phyloP scores from a whole-genome alignment of 2,329 filamentous ascomycete species.

The Dactylellina haptotyla region DNA sequence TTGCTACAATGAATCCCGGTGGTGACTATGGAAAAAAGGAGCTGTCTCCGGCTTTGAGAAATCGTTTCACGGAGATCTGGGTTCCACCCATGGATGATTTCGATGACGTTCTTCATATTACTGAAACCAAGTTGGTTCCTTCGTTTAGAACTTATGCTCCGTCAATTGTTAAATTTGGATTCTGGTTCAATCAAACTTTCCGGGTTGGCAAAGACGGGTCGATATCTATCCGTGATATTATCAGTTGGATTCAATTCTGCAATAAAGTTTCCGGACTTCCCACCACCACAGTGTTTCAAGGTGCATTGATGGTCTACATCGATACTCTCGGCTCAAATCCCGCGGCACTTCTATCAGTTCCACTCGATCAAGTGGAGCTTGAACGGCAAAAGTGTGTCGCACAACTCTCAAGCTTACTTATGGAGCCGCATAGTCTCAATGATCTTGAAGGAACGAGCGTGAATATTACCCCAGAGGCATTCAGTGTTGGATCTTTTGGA shows the following conservation, averaged over 20 bases:
- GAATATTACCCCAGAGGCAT: slow-evolving; percentile 9
- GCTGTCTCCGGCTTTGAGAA: slow-evolving; percentile 90
- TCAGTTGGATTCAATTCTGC: slow-evolving; percentile 93
- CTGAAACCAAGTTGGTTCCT: slow-evolving; percentile 75
- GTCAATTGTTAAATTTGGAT: slow-evolving; percentile 83
- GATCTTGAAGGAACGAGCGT: slow-evolving; percentile 63
- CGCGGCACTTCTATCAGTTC: slow-evolving; percentile 81
- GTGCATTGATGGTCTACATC: slow-evolving; percentile 93
- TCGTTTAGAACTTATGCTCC: slow-evolving; percentile 70
- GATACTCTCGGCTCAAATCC: slow-evolving; percentile 96
- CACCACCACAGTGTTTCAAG: slow-evolving; percentile 69
- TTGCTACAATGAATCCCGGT: slow-evolving; percentile 99
- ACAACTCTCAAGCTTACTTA: slow-evolving; percentile 75
- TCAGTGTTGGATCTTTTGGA: slow-evolving; percentile 77
- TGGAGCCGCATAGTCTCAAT: slow-evolving; percentile 70
- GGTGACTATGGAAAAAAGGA: slow-evolving; percentile 99
- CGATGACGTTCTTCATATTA: slow-evolving; percentile 87
- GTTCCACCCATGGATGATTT: slow-evolving; percentile 86
- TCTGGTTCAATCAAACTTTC: slow-evolving; percentile 90
- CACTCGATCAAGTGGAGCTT: slow-evolving; percentile 72
- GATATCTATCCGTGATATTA: slow-evolving; percentile 89
- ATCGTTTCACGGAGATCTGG: slow-evolving; percentile 99
- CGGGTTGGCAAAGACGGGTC: slow-evolving; percentile 77
- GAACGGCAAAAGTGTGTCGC: slow-evolving; percentile 79
- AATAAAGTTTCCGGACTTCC: slow-evolving; percentile 68